Evolutionary conservation across 2,329 filamentous ascomycete species (phyloP).

Genomic region (Xylaria sp.): DNA sequence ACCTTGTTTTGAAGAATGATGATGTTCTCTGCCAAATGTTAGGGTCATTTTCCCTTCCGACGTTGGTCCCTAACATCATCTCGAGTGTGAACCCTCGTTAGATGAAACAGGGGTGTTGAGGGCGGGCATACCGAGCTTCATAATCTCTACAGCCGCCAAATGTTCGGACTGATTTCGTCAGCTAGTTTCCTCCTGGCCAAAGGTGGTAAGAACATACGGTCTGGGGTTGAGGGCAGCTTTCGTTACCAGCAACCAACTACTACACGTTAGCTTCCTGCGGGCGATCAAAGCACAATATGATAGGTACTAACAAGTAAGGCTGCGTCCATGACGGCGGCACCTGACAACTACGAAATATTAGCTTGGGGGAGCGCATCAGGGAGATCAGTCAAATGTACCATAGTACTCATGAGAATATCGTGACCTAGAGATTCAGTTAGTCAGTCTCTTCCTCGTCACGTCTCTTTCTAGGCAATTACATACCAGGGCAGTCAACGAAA

Average conservation of each 20-base stretch:
- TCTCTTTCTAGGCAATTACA: background rate
- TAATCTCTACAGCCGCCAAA: slow-evolving; percentile 98
- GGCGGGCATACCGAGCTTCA: slow-evolving; percentile 72
- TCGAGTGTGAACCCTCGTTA: background rate
- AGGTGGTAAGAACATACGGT: slow-evolving; percentile 53
- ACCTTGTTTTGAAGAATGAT: slow-evolving; percentile 99
- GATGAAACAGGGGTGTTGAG: background rate
- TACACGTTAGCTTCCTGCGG: slow-evolving; percentile 2
- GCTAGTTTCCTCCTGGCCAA: background rate
- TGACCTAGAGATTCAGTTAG: slow-evolving; percentile 58
- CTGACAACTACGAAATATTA: slow-evolving; percentile 68
- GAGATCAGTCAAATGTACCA: slow-evolving; percentile 52
- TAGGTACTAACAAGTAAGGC: slow-evolving; percentile 77
- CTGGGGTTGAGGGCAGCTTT: slow-evolving; percentile 97
- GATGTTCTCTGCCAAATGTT: slow-evolving; percentile 74
- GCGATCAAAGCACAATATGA: background rate
- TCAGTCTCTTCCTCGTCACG: slow-evolving; percentile 5
- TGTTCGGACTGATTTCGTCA: slow-evolving; percentile 71
- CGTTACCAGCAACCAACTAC: slow-evolving; percentile 79
- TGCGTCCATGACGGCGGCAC: slow-evolving; percentile 98
- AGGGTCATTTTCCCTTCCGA: background rate
- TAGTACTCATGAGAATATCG: slow-evolving; percentile 99
- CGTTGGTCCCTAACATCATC: background rate
- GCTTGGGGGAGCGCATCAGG: background rate
- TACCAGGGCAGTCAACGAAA: slow-evolving; percentile 92